A percentile compares a stretch with the other conserved stretches of the same genome.
These are phyloP conservation scores for Fusarium sp. DNA, from an alignment of 2,329 filamentous ascomycete species.

Conservation along the genomic window DNA sequence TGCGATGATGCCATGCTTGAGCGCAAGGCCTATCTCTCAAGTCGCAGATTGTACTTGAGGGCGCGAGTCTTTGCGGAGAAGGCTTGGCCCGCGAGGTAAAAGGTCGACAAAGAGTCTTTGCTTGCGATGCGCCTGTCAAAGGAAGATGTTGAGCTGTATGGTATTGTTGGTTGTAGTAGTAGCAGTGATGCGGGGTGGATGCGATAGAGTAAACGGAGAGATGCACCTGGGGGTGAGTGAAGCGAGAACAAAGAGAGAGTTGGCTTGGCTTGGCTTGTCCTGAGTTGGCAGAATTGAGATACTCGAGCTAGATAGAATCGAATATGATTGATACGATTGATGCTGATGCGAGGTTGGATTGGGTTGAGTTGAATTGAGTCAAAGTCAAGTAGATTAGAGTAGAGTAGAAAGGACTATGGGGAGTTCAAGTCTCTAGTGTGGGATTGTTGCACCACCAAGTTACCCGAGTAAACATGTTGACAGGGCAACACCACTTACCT, in stretches of 20 bases:
- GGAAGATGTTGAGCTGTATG: conserved; percentile 1
- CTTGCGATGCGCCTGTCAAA: conserved; percentile 5
- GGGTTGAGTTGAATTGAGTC: conserved; percentile 18
- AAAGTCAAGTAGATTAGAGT: conserved; percentile 3
- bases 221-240: conserved; percentile 1
- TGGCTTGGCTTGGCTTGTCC: neutral
- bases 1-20: conserved; percentile 62
- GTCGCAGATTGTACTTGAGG: conserved; percentile 28
- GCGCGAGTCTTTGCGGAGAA: conserved; percentile 33
- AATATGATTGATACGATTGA: conserved; percentile 10
- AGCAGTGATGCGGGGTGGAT: conserved; percentile 36
- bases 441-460: conserved; percentile 42
- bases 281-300: conserved; percentile 9
- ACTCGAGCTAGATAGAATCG: conserved; percentile 13
- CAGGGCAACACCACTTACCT: conserved; percentile 44
- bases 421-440: conserved; percentile 40
- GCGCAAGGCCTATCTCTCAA: conserved; percentile 33
- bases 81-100: conserved; percentile 12
- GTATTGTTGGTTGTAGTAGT: conserved; percentile 4
- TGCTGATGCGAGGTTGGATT: conserved; percentile 30
- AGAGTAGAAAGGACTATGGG: conserved; percentile 31
- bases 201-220: conserved; percentile 18
- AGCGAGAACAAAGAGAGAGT: neutral
- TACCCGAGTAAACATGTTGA: conserved; percentile 49
- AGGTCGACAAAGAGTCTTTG: conserved; percentile 6